Evolutionary conservation across 106 monocot genomes (phyloP).

Genomic region (Amphibolis antarctica): DNA sequence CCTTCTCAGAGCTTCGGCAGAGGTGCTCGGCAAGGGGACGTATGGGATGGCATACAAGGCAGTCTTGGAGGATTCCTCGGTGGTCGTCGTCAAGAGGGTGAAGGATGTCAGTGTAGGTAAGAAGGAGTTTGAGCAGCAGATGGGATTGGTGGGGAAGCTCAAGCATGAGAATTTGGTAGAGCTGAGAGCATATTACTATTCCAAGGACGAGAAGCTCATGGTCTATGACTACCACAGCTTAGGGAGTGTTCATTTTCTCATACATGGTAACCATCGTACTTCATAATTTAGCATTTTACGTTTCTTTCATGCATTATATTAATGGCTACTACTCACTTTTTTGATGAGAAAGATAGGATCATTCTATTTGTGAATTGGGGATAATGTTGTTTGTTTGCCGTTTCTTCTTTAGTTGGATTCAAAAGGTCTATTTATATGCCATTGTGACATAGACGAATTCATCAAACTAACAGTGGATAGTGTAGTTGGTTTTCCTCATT

Average conservation of each 20-base stretch:
- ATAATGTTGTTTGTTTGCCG: no score
- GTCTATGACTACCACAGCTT: conserved; percentile 48
- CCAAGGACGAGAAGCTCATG: conserved; percentile 83
- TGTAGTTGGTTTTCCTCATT: no score
- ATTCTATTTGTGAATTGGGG: no score
- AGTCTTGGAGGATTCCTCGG: conserved; percentile 16
- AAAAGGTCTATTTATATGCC: no score
- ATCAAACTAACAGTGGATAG: no score
- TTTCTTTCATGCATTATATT: not conserved
- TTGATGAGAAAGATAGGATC: no score
- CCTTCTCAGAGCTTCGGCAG: conserved; percentile 17
- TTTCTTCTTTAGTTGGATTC: no score
- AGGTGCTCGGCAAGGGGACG: conserved; percentile 20
- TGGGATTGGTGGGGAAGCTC: conserved; percentile 60
- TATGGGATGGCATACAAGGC: conserved; percentile 22
- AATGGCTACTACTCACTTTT: no score
- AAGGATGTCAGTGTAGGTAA: conserved; percentile 18
- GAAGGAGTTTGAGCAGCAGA: conserved; percentile 64
- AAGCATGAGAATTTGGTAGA: conserved; percentile 57
- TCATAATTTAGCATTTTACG: not conserved
- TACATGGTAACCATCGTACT: conserved; percentile 47
- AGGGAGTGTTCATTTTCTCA: conserved; percentile 50
- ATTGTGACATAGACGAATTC: no score
- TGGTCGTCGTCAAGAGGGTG: conserved; percentile 23
- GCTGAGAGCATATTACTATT: conserved; percentile 72